These are phyloP conservation scores for Heritiera littoralis DNA, from an alignment of 345 rosid species.

Conservation along the genomic window DNA sequence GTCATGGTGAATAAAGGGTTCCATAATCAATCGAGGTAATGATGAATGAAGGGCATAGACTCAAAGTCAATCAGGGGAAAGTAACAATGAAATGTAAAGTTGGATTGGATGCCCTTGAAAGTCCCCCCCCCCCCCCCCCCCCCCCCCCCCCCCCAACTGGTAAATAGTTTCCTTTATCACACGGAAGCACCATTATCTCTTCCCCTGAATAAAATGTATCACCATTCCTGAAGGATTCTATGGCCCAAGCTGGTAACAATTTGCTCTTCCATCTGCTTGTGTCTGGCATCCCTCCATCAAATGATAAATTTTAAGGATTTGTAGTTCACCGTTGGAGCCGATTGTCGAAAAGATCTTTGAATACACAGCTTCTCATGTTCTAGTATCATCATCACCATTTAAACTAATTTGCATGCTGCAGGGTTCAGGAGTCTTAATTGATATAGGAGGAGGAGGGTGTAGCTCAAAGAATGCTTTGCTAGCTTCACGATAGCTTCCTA, in stretches of 20 bases:
- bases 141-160: neutral
- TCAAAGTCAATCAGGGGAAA: neutral
- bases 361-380: slow-evolving; percentile 11
- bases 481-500: slow-evolving; percentile 61
- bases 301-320: neutral
- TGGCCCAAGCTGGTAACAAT: neutral
- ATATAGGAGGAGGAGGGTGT: slow-evolving; percentile 42
- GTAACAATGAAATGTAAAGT: neutral
- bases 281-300: slow-evolving; percentile 15
- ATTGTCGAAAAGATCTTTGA: neutral
- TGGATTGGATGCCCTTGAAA: neutral
- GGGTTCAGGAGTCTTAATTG: slow-evolving; percentile 43
- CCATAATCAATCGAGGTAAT: neutral
- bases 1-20: neutral
- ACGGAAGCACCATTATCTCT: neutral
- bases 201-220: neutral
- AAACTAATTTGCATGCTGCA: slow-evolving; percentile 33
- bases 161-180: neutral
- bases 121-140: neutral
- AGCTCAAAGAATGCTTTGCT: slow-evolving; percentile 50
- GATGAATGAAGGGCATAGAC: neutral
- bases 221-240: neutral
- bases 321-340: neutral
- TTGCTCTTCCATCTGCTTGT: neutral
- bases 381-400: slow-evolving; percentile 18